These are phyloP conservation scores for Termitomyces sp. DNA, from an alignment of 768 basidiomycete species.

Conservation along the genomic window DNA sequence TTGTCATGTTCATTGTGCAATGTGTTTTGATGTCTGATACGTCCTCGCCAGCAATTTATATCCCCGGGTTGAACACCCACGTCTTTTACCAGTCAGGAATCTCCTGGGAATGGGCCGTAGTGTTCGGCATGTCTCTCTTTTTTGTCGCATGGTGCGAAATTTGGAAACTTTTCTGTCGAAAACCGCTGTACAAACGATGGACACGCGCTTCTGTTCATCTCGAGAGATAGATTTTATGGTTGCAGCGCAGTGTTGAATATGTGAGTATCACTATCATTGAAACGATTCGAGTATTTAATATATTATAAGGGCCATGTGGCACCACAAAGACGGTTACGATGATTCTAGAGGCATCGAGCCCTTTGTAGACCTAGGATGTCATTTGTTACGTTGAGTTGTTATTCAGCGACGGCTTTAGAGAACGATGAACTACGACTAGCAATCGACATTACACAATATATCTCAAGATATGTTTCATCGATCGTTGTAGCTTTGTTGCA, in stretches of 20 bases:
- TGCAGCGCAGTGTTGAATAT: neutral
- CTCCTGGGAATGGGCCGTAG: conserved; percentile 35
- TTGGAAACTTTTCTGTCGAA: conserved; percentile 30
- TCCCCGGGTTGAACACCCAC: conserved; percentile 30
- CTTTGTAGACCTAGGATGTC: neutral
- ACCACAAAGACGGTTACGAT: neutral
- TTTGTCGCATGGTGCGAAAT: conserved; percentile 34
- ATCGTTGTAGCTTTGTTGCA: no score
- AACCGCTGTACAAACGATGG: conserved; percentile 25
- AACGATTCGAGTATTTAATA: no score
- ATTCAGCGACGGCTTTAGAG: neutral
- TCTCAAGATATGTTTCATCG: no score
- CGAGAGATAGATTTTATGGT: neutral
- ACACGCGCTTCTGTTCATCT: neutral
- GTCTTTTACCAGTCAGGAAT: conserved; percentile 35
- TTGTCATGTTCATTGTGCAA: neutral
- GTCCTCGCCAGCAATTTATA: conserved; percentile 26
- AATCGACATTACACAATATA: no score
- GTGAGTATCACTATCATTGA: neutral
- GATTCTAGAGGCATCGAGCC: neutral
- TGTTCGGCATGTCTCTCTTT: conserved; percentile 29
- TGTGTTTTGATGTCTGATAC: neutral
- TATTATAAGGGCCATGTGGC: neutral
- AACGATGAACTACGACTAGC: neutral
- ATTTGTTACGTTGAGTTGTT: neutral